These are phyloP conservation scores for Starmera stellimalicola DNA, from an alignment of 1,139 yeast genomes.

Conservation along the genomic window DNA sequence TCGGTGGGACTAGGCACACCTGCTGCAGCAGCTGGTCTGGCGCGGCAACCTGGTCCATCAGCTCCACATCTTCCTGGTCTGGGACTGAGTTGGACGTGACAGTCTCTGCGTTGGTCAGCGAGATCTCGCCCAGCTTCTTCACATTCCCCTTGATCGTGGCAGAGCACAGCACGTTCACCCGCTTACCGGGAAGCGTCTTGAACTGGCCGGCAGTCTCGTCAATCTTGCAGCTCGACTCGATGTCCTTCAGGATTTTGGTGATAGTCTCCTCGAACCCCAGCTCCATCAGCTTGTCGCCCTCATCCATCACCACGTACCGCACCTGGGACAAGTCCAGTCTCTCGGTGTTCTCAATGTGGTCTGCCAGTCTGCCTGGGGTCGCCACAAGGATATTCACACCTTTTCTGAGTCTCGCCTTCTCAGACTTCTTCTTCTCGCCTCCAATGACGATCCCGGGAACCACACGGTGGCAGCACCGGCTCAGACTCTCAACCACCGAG, in stretches of 20 bases:
- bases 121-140: slow-evolving; percentile 66
- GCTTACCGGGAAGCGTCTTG: slow-evolving; percentile 53
- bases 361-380: slow-evolving; percentile 94
- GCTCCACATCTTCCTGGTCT: slow-evolving; percentile 29
- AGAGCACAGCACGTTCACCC: slow-evolving; percentile 81
- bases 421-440: slow-evolving; percentile 96
- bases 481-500: slow-evolving; percentile 61
- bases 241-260: slow-evolving; percentile 55
- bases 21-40: slow-evolving; percentile 88
- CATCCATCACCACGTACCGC: slow-evolving; percentile 82
- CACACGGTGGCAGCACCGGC: slow-evolving; percentile 67
- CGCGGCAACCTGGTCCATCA: slow-evolving; percentile 39
- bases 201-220: slow-evolving; percentile 31
- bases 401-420: slow-evolving; percentile 86
- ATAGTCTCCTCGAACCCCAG: slow-evolving; percentile 93
- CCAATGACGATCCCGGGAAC: slow-evolving; percentile 95
- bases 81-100: slow-evolving; percentile 37
- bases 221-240: slow-evolving; percentile 38
- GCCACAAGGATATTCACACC: slow-evolving; percentile 95
- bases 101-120: slow-evolving; percentile 64
- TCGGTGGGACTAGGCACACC: slow-evolving; percentile 80
- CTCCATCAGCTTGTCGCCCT: slow-evolving; percentile 92
- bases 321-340: slow-evolving; percentile 62
- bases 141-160: slow-evolving; percentile 87
- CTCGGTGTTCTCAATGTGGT: slow-evolving; percentile 84